Percentiles rank a stretch among this genome's conserved stretches.
Evolutionary conservation across 2,329 filamentous ascomycete species (phyloP).

Genomic region (Exophiala aquamarina): DNA sequence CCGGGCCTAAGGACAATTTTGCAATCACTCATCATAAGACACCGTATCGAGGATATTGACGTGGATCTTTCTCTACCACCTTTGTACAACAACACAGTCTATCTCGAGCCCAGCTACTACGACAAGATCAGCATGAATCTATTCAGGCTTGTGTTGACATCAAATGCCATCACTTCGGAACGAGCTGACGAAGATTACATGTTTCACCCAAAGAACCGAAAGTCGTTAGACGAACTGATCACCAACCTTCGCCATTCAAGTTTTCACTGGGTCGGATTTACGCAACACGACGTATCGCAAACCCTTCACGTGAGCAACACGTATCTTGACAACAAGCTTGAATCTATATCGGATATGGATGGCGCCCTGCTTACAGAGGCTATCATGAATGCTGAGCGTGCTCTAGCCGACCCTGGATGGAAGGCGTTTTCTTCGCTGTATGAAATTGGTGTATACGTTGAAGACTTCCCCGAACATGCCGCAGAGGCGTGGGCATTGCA

Average conservation of each 20-base stretch:
- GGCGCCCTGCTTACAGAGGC: conserved; percentile 60
- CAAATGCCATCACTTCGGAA: conserved; percentile 87
- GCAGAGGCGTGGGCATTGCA: conserved; percentile 69
- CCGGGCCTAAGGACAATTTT: conserved; percentile 63
- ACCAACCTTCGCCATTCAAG: conserved; percentile 78
- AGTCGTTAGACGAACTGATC: conserved; percentile 66
- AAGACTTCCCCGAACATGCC: conserved; percentile 63
- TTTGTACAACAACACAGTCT: conserved; percentile 69
- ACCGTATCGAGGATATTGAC: conserved; percentile 69
- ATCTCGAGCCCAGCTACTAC: conserved; percentile 78
- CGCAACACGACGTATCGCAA: conserved; percentile 57
- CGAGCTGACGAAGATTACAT: conserved; percentile 82
- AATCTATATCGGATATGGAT: conserved; percentile 63
- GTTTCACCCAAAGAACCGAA: conserved; percentile 74
- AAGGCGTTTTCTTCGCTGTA: conserved; percentile 67
- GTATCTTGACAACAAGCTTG: conserved; percentile 65
- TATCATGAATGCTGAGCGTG: conserved; percentile 63
- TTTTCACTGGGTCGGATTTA: conserved; percentile 81
- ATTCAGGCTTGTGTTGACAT: conserved; percentile 79
- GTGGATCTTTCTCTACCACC: conserved; percentile 65
- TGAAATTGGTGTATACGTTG: conserved; percentile 74
- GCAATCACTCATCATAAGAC: conserved; percentile 79
- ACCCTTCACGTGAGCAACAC: conserved; percentile 65
- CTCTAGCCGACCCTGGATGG: conserved; percentile 64
- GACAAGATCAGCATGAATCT: conserved; percentile 81